Evolutionary conservation across 192 early-diverging fungal species (phyloP).

Genomic region (Radiomyces spectabilis): DNA sequence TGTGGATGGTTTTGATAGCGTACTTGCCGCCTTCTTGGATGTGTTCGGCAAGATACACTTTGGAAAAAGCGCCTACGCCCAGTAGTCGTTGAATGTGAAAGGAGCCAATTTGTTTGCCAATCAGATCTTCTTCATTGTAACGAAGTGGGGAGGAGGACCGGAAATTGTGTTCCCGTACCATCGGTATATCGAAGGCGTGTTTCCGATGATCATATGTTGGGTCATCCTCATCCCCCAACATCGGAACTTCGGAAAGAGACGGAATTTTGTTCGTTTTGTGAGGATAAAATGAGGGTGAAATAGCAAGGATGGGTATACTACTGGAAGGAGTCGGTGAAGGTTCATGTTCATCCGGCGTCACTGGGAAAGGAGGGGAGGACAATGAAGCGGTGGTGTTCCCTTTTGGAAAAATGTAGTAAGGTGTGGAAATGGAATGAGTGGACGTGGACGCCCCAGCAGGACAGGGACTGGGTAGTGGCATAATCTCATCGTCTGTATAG

Average conservation of each 20-base stretch:
- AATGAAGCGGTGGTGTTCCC: too few species aligned
- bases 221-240: constrained; percentile 20
- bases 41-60: constrained; percentile 22
- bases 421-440: too few species aligned
- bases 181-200: neutral
- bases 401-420: too few species aligned
- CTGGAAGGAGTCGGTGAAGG: neutral
- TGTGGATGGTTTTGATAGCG: constrained; percentile 25
- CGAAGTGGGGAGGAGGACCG: neutral
- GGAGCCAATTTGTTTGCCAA: constrained; percentile 16
- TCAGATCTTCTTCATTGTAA: neutral
- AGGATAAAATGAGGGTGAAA: constrained; percentile 10
- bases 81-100: constrained; percentile 15
- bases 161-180: constrained; percentile 4
- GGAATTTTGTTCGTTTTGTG: constrained; percentile 14
- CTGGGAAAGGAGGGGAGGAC: too few species aligned
- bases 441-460: too few species aligned
- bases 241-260: constrained; percentile 7
- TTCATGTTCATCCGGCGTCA: too few species aligned
- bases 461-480: constrained; percentile 17
- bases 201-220: neutral
- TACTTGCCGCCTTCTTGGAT: constrained; percentile 4
- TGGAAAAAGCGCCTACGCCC: constrained; percentile 28
- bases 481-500: constrained; percentile 15
- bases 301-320: constrained; percentile 19